Evolutionary conservation across 305 asterid species (phyloP).

Genomic region (Galium porrigens): DNA sequence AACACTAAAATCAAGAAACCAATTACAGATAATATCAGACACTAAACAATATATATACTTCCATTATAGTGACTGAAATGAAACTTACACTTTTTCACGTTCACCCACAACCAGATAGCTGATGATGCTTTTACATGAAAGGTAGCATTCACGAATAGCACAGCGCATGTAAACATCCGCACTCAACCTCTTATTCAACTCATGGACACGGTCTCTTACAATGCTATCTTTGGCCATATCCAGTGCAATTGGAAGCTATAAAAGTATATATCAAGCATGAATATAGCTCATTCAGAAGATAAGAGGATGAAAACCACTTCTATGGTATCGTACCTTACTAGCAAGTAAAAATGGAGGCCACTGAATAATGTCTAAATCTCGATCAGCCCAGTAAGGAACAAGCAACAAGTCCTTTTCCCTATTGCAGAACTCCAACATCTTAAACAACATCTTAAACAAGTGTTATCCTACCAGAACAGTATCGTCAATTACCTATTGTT

Average conservation of each 20-base stretch:
- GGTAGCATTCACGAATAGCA: slow-evolving; percentile 92
- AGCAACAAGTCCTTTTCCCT: slow-evolving; percentile 89
- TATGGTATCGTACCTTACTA: slow-evolving; percentile 55
- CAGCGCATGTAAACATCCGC: slow-evolving; percentile 62
- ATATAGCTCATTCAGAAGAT: background rate
- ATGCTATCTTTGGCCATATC: slow-evolving; percentile 96
- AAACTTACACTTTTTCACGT: slow-evolving; percentile 62
- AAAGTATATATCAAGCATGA: slow-evolving; percentile 12
- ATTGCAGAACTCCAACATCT: slow-evolving; percentile 12
- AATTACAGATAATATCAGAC: slow-evolving; percentile 8
- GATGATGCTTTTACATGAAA: slow-evolving; percentile 68
- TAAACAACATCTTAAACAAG: slow-evolving; percentile 6
- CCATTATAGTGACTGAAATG: slow-evolving; percentile 5
- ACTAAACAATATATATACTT: slow-evolving; percentile 1
- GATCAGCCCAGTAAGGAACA: slow-evolving; percentile 90
- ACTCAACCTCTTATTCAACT: slow-evolving; percentile 69
- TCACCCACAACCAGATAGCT: slow-evolving; percentile 60
- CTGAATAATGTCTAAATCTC: slow-evolving; percentile 73
- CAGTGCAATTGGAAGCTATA: slow-evolving; percentile 85
- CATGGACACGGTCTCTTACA: slow-evolving; percentile 68
- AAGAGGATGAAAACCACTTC: slow-evolving; percentile 17
- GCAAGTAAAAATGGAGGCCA: slow-evolving; percentile 99
- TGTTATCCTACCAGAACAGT: background rate
- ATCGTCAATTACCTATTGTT: slow-evolving; percentile 39
- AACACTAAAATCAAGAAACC: slow-evolving; percentile 33